These are phyloP conservation scores for Backusella tuberculispora DNA, from an alignment of 192 early-diverging fungal genomes.

Conservation along the genomic window DNA sequence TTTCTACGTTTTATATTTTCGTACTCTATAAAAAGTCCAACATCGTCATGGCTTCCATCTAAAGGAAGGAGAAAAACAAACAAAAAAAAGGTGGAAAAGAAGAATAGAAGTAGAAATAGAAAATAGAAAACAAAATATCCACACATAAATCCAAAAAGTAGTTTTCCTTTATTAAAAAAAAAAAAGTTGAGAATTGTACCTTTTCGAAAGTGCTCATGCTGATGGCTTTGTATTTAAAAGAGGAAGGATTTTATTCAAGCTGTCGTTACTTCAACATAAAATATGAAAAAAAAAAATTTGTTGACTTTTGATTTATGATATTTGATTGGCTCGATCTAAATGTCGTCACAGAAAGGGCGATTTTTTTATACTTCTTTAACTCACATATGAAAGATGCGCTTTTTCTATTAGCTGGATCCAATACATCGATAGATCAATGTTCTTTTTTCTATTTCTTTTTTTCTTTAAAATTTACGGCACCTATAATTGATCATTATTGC, in stretches of 20 bases:
- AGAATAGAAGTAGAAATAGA: not conserved
- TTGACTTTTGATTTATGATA: not conserved
- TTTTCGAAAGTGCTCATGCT: conserved; percentile 38
- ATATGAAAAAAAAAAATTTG: conserved; percentile 1
- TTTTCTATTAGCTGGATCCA: too few species aligned
- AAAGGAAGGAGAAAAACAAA: not conserved
- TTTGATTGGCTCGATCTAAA: not conserved
- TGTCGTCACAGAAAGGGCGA: not conserved
- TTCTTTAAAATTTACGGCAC: too few species aligned
- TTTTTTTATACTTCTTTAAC: too few species aligned
- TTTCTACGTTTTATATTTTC: not conserved
- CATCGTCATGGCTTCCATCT: conserved; percentile 5
- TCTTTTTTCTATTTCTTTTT: too few species aligned
- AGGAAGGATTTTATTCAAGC: conserved; percentile 23
- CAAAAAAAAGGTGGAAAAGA: conserved; percentile 11
- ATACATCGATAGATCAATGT: too few species aligned
- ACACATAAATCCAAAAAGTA: too few species aligned
- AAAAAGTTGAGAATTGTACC: conserved; percentile 9
- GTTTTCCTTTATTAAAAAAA: not conserved
- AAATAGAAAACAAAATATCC: not conserved
- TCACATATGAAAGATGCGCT: too few species aligned
- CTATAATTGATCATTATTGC: too few species aligned
- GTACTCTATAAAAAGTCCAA: not conserved
- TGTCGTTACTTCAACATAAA: conserved; percentile 1
- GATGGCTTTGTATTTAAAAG: conserved; percentile 15